Base-by-base conservation (phyloP, 768 basidiomycete genomes). In the Psilocybe subaeruginosa region DNA sequence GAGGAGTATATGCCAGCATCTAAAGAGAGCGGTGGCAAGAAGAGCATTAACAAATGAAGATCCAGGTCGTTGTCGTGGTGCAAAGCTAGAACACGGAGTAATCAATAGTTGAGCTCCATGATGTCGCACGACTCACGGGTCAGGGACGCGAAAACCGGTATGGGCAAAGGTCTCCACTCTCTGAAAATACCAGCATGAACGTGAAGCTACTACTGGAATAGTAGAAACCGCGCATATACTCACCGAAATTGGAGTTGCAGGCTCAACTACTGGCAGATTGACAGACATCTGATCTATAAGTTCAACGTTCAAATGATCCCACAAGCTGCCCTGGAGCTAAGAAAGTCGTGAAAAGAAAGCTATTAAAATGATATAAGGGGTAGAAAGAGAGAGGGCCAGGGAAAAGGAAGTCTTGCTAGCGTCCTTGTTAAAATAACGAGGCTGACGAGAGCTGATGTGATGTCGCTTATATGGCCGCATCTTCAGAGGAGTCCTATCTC, bases 1-100 rank as follows among this genome's bases (percentile, higher is more conserved):
- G 2, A 89, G 37, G 6, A 91, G 77, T 59, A 88, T 80, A 62
- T 89, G 86, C 87, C 87, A 89, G 72, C 87, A 89, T 48, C 86
- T 75, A 68, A 79, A 86, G 68, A 77, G 74, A 17, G 72, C 75
- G 7, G 80, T 81, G 4, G 80, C 78, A 30, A 81, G 69, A 1
- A 84, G n/a, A 4, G 80, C 78, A 58, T 81, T 63, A 8, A 80
- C 50, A 54, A 81, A 77, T 2, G 78, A 77, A 39, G 73, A 65
- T 11, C 72, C 74, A 49, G 75, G 77, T 16, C 70, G 67, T 69
- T 77, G 68, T 66, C 76, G 65, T 17, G 77, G 77, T 27, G 77
- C 78, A 58, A 79, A 78, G 19, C 78, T 80, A 50, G 47, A 55
- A 33, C 49, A 48, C 19, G 47, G 53, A 8, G 35, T 41, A 17